phyloP scores from a whole-genome alignment of 208 protist genomes.

The Leishmania tarentolae region DNA sequence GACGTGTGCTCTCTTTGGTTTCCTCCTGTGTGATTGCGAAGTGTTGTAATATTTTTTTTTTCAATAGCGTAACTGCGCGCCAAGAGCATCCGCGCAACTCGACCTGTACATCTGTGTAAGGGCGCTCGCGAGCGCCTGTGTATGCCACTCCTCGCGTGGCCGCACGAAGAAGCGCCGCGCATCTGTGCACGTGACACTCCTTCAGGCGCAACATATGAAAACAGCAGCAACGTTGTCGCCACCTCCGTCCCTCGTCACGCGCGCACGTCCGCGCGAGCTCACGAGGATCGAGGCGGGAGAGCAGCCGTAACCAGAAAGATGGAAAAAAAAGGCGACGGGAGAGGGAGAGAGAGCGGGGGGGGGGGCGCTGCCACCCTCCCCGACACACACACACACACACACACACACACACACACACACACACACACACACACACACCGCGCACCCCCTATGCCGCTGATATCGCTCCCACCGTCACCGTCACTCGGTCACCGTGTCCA shows the following conservation, averaged over 20 bases:
- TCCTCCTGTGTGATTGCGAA: background rate
- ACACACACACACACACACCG: background rate
- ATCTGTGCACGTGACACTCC: background rate
- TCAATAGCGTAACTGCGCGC: background rate
- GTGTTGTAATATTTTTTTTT: background rate
- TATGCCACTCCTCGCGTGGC: background rate
- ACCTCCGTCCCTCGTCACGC: background rate
- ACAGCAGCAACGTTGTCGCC: background rate
- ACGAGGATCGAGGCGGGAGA: background rate
- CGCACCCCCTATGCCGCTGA: background rate
- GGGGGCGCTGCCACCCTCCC: background rate
- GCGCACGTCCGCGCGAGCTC: background rate
- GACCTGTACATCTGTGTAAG: background rate
- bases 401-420: too few relatives aligned
- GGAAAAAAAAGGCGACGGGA: background rate
- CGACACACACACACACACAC: too few relatives aligned
- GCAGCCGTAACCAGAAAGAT: background rate
- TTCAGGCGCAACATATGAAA: background rate
- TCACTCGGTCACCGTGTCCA: constrained; percentile 71
- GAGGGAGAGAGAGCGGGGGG: background rate
- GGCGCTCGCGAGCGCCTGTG: background rate
- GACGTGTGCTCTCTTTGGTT: background rate
- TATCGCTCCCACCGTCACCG: background rate
- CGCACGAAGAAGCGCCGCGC: background rate
- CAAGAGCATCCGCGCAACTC: background rate